Evolutionary conservation across 78 protist species (phyloP).

Genomic region (Dictyostelium purpureum): DNA sequence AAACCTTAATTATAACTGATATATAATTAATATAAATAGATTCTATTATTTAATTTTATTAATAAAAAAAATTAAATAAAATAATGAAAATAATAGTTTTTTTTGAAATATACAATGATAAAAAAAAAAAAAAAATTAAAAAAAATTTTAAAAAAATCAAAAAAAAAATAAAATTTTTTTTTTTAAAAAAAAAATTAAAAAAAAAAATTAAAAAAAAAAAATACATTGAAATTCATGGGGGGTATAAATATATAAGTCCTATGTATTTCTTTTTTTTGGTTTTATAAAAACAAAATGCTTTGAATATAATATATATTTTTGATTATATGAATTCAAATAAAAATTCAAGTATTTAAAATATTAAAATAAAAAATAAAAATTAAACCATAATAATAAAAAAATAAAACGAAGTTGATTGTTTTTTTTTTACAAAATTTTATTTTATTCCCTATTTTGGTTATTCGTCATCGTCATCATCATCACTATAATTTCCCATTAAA

Average conservation of each 20-base stretch:
- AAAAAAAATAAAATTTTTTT: neutral
- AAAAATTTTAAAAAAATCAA: neutral
- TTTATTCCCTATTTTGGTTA: neutral
- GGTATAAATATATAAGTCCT: too few relatives aligned
- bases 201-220: too few relatives aligned
- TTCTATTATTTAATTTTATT: neutral
- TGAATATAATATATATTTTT: too few relatives aligned
- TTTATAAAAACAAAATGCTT: too few relatives aligned
- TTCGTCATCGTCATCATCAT: neutral
- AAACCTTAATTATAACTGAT: too few relatives aligned
- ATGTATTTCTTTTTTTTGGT: too few relatives aligned
- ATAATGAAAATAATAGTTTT: conserved; percentile 1
- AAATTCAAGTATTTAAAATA: neutral
- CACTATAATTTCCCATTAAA: conserved; percentile 5
- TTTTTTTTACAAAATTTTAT: neutral
- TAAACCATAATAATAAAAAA: neutral
- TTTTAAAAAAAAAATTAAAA: neutral
- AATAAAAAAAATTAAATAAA: neutral
- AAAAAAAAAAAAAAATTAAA: neutral
- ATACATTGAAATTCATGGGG: too few relatives aligned
- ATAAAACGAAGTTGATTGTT: neutral
- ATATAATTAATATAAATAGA: neutral
- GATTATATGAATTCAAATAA: neutral
- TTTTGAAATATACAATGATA: neutral
- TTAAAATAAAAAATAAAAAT: neutral